phyloP scores from a whole-genome alignment of 2,329 filamentous ascomycete species.

The Claviceps pazoutovae region DNA sequence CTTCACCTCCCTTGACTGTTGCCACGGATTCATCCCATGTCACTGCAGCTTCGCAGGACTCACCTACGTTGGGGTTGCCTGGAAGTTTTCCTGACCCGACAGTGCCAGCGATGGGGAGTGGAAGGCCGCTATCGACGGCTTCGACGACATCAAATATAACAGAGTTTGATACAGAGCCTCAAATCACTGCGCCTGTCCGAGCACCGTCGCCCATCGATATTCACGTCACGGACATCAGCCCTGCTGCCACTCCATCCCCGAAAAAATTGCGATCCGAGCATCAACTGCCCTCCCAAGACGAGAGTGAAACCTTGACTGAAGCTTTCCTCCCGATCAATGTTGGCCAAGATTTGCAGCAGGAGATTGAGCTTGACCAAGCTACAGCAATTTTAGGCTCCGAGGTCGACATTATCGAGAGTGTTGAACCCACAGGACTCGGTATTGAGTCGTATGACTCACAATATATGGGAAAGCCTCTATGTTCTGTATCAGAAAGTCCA shows the following conservation, averaged over 20 bases:
- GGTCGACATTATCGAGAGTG: background rate
- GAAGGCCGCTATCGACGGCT: constrained; percentile 42
- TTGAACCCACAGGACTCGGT: constrained; percentile 1
- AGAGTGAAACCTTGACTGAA: constrained; percentile 11
- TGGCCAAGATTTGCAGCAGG: background rate
- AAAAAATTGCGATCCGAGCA: constrained; percentile 27
- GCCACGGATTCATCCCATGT: background rate
- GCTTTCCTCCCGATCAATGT: background rate
- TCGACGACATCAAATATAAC: constrained; percentile 49
- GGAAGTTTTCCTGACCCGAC: constrained; percentile 41
- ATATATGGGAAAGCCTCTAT: constrained; percentile 35
- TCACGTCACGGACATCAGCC: constrained; percentile 14
- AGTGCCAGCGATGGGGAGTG: constrained; percentile 26
- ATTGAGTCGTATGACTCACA: constrained; percentile 12
- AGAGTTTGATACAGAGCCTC: constrained; percentile 60
- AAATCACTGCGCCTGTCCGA: constrained; percentile 38
- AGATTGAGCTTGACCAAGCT: background rate
- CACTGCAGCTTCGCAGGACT: constrained; percentile 29
- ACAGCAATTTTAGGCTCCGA: background rate
- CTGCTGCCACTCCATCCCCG: constrained; percentile 19
- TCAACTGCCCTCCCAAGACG: constrained; percentile 37
- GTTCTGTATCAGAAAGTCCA: constrained; percentile 25
- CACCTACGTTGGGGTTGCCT: constrained; percentile 53
- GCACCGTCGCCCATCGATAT: constrained; percentile 15
- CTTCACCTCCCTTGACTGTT: constrained; percentile 3